Conservation (phyloP, 805 yeast species). For the Yamadazyma sp. region DNA sequence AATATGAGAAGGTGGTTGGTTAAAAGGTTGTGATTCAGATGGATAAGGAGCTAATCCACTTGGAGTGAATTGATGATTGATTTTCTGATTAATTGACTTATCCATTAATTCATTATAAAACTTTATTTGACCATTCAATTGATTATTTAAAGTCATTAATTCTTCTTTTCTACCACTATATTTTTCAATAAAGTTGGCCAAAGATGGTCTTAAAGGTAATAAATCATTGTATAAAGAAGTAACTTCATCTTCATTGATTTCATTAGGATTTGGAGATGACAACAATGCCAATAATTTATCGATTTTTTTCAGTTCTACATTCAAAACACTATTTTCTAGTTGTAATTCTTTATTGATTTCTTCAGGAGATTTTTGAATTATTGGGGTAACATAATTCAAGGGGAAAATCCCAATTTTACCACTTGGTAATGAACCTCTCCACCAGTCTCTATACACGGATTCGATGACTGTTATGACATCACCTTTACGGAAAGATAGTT, state of each 20-base stretch:
- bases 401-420: constrained; percentile 91
- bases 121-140: constrained; percentile 65
- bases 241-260: constrained; percentile 57
- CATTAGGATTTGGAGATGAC: constrained; percentile 28
- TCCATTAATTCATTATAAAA: constrained; percentile 70
- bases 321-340: constrained; percentile 52
- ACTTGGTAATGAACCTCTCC: constrained; percentile 76
- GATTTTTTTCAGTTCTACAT: constrained; percentile 51
- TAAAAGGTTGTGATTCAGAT: no score
- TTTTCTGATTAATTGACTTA: constrained; percentile 25
- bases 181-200: constrained; percentile 74
- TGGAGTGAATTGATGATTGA: constrained; percentile 9
- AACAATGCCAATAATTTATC: constrained; percentile 64
- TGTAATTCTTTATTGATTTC: constrained; percentile 52
- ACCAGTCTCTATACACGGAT: constrained; percentile 90
- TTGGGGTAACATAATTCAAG: constrained; percentile 80
- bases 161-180: constrained; percentile 78
- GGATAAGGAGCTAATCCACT: constrained; percentile 12
- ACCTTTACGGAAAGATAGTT: constrained; percentile 80
- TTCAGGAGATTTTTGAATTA: constrained; percentile 60
- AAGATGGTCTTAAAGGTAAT: constrained; percentile 67
- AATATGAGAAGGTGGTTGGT: no score
- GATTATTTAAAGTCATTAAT: constrained; percentile 63
- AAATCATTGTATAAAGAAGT: constrained; percentile 71
- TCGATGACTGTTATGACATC: constrained; percentile 87